Evolutionary conservation across 169 alveolate species (phyloP).

Genomic region (Plasmodium chabaudi): DNA sequence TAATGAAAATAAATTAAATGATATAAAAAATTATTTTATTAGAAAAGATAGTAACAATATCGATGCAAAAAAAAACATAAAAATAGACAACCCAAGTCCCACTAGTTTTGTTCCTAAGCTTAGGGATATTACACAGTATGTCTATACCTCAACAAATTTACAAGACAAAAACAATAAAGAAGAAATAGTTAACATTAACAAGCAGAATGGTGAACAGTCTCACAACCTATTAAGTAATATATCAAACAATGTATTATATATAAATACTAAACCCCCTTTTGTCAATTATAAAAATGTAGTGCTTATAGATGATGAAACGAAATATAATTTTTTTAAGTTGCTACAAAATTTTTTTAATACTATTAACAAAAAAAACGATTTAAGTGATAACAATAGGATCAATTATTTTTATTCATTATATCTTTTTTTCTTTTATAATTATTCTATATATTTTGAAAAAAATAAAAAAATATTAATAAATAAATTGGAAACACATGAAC

Average conservation of each 20-base stretch:
- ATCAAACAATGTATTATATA: conserved; percentile 28
- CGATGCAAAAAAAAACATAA: background rate
- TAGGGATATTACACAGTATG: too few relatives aligned
- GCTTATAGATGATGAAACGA: background rate
- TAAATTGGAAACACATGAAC: conserved; percentile 15
- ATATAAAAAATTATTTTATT: background rate
- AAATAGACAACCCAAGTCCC: too few relatives aligned
- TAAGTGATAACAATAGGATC: background rate
- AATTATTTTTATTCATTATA: conserved; percentile 16
- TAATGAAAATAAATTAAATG: background rate
- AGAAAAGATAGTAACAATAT: background rate
- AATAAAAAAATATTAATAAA: conserved; percentile 16
- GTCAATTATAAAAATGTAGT: conserved; percentile 11
- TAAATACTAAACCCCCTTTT: conserved; percentile 34
- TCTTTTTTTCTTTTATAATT: conserved; percentile 38
- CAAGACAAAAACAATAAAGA: background rate
- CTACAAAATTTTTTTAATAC: background rate
- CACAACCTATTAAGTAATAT: background rate
- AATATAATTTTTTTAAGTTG: conserved; percentile 5
- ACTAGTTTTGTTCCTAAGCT: too few relatives aligned
- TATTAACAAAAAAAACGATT: background rate
- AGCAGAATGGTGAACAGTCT: background rate
- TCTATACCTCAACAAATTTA: too few relatives aligned
- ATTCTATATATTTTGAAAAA: conserved; percentile 16
- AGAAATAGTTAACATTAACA: background rate